phyloP scores from a whole-genome alignment of 495 filamentous ascomycete genomes.

The Peziza echinospora region DNA sequence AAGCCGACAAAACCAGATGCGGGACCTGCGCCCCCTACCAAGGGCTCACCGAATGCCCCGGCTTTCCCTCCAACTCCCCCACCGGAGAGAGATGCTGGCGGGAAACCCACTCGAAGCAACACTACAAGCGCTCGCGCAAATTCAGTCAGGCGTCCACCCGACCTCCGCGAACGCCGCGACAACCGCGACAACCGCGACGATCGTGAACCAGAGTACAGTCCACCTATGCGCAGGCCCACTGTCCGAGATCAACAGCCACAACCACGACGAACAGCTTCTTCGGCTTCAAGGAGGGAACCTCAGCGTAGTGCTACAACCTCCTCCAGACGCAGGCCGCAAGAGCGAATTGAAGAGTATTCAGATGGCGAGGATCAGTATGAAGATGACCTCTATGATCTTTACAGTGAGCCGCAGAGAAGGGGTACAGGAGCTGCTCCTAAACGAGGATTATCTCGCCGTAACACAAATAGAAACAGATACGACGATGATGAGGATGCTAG shows the following conservation, averaged over 20 bases:
- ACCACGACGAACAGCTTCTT: constrained; percentile 26
- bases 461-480: constrained; percentile 37
- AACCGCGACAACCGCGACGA: constrained; percentile 13
- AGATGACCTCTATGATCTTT: constrained; percentile 52
- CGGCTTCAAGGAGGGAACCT: constrained; percentile 18
- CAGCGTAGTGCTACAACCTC: constrained; percentile 18
- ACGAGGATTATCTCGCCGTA: constrained; percentile 18
- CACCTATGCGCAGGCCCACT: constrained; percentile 9
- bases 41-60: constrained; percentile 2
- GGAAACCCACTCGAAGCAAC: not conserved
- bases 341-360: constrained; percentile 12
- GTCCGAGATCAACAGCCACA: constrained; percentile 22
- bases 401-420: constrained; percentile 24
- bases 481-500: constrained; percentile 51
- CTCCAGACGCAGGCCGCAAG: constrained; percentile 20
- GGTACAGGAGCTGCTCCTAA: constrained; percentile 6
- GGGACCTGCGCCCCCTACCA: constrained; percentile 11
- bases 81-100: constrained; percentile 47
- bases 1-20: constrained; percentile 22
- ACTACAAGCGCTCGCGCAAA: not conserved
- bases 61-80: constrained; percentile 84
- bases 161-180: constrained; percentile 3
- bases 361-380: constrained; percentile 40
- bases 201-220: constrained; percentile 7
- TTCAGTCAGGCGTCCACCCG: not conserved